Base-by-base conservation (phyloP, 2,329 filamentous ascomycete genomes). In the Cladosporium sp. region DNA sequence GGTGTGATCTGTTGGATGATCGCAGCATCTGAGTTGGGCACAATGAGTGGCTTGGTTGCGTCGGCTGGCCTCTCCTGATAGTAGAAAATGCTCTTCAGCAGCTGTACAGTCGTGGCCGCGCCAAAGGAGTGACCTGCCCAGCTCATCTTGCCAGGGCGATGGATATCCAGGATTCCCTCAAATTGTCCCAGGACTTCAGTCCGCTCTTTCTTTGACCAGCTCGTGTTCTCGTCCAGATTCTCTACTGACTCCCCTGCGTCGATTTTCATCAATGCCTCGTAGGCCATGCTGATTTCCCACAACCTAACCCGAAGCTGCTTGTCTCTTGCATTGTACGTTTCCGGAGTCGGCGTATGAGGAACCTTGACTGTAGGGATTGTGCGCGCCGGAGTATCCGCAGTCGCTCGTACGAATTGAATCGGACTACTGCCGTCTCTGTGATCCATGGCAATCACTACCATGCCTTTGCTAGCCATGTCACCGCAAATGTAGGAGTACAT, bases 121-220 rank as follows among this genome's bases (percentile, higher is more conserved):
- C 89, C 89, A 57, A 94, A 94, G 15, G 84, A 89, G 67, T 95
- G 89, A 3, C 89, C 89, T 0, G 79, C 80, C 63, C 87, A 92
- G 36, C 84, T 79, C 39, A 94, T 82, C 46, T 78, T 80, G 1
- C 88, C 88, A 0, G 87, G 86, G 7, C 78, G 75, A 52, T 84
- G 80, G 3, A 94, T 77, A 54, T 87, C 78, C 40, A 93, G 75
- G 48, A 71, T 72, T n/a, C 72, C 70, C 20, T 73, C 66, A 53
- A 94, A 85, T 61, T 79, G 77, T 9, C 69, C 66, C 0, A 92
- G 71, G 3, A 80, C 62, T 43, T 71, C 71, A 15, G 66, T 65
- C 2, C 62, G 62, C 55, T 63, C 62, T 36, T 65, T 62, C 20
- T 65, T 68, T 12, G 62, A 57, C 20, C 57, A 58, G 22, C 67